Base-by-base conservation (phyloP, 2,329 filamentous ascomycete species). In the Cadophora malorum region DNA sequence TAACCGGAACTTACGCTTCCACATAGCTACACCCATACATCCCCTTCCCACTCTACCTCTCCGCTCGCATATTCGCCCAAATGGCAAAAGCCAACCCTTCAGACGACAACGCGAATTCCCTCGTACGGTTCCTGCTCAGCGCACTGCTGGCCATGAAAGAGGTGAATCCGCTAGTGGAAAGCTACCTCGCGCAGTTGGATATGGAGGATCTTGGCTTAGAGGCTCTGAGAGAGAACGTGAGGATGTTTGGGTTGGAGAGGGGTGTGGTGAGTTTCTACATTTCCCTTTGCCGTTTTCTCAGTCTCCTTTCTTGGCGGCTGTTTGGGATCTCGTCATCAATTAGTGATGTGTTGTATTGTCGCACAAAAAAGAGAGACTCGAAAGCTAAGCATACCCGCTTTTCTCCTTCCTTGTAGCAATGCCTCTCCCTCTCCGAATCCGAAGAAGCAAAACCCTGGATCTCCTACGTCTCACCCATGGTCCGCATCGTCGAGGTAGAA, bases 21-120 rank as follows among this genome's bases (percentile, higher is more conserved):
- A 38, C 50, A 38, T n/a, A 67, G 66, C 35, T 67, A 4, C 58
- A 64, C 31, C 53, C 63, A 9, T 67, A 64, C 33, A 67, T 62
- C 7, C 66, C 66, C 9, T 67, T 67, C 62, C 25, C 53, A 16
- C 53, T 67, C 23, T 64, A 64, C 35, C 45, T 67, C 5, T 28
- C 61, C 5, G 45, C 61, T 1, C 66, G 62, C 16, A 67, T 61
- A n/a, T 64, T 64, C 49, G 62, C 62, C 16, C 35, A 64, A 61
- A 49, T 50, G 31, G 19, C 45, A 25, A 64, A 67, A 49, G 10
- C 25, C 3, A 10, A 60, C 2, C 65, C 65, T 7, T 21, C 60
- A 25, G 38, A 64, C 23, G 66, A 67, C 14, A 49, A 49, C 21
- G 21, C 61, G 1, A 59, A 50, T 2, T 64, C 66, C 1, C 47